Evolutionary conservation across 1,284 basidiomycete species (phyloP).

Genomic region (Trametes polyzona): DNA sequence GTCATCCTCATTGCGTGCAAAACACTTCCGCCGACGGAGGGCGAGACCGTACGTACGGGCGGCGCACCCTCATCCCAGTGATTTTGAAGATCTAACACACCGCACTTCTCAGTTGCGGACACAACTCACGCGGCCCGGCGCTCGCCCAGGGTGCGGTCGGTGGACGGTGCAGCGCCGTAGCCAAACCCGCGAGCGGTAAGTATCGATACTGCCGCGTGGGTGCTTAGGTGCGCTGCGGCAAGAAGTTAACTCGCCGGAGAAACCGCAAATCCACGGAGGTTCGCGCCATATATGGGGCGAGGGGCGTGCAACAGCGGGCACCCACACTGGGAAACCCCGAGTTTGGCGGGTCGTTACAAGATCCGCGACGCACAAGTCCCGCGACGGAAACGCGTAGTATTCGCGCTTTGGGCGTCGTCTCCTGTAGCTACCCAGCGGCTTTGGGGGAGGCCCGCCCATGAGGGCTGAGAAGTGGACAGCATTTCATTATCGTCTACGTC

Average conservation of each 20-base stretch:
- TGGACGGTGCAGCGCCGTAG: not conserved
- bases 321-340: not conserved
- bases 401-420: not conserved
- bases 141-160: not conserved
- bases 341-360: not conserved
- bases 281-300: not conserved
- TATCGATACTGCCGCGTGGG: not conserved
- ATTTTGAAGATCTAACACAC: not conserved
- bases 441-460: too few species aligned
- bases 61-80: not conserved
- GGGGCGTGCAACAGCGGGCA: too few species aligned
- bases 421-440: not conserved
- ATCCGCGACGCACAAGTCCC: too few species aligned
- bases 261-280: not conserved
- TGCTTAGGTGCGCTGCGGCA: constrained; percentile 5
- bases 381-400: too few species aligned
- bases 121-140: not conserved
- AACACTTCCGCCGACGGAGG: not conserved
- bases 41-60: not conserved
- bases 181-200: not conserved
- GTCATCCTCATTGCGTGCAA: not conserved
- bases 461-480: too few species aligned
- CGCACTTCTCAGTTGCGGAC: constrained; percentile 6
- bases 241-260: constrained; percentile 19
- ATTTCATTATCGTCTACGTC: not conserved